Evolutionary conservation across 2,329 filamentous ascomycete species (phyloP).

Genomic region (Scedosporium dehoogii): DNA sequence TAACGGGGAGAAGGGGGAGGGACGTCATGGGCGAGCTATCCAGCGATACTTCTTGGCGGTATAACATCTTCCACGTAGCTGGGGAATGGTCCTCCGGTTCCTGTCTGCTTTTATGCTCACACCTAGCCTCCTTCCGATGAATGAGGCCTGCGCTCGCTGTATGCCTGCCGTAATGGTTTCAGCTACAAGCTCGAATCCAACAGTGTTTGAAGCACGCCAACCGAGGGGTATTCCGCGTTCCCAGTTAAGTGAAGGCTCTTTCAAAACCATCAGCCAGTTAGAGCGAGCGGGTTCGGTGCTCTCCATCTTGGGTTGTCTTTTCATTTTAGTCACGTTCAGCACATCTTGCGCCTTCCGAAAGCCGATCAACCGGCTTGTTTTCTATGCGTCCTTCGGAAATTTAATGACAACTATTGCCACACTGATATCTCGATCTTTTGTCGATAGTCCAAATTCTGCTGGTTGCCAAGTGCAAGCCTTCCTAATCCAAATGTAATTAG

Average conservation of each 20-base stretch:
- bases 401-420: conserved; percentile 68
- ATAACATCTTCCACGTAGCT: neutral
- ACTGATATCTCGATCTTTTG: conserved; percentile 56
- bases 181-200: neutral
- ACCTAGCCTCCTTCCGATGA: neutral
- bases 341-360: conserved; percentile 62
- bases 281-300: conserved; percentile 63
- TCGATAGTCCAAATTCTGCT: conserved; percentile 35
- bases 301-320: conserved; percentile 59
- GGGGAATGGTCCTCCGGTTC: neutral
- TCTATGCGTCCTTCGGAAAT: conserved; percentile 76
- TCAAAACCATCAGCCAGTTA: conserved; percentile 47
- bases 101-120: neutral
- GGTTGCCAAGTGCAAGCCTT: conserved; percentile 67
- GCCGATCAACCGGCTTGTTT: conserved; percentile 74
- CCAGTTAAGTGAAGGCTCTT: conserved; percentile 6
- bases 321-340: conserved; percentile 64
- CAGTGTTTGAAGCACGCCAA: neutral
- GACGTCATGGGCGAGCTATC: neutral
- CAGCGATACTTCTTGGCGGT: neutral
- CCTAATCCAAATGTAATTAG: conserved; percentile 64
- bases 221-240: neutral
- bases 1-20: neutral
- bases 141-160: neutral
- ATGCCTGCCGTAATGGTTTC: neutral